A percentile compares a stretch with the other conserved stretches of the same genome.
These are phyloP conservation scores for Calonectria crousiana DNA, from an alignment of 2,329 filamentous ascomycete species.

Conservation along the genomic window DNA sequence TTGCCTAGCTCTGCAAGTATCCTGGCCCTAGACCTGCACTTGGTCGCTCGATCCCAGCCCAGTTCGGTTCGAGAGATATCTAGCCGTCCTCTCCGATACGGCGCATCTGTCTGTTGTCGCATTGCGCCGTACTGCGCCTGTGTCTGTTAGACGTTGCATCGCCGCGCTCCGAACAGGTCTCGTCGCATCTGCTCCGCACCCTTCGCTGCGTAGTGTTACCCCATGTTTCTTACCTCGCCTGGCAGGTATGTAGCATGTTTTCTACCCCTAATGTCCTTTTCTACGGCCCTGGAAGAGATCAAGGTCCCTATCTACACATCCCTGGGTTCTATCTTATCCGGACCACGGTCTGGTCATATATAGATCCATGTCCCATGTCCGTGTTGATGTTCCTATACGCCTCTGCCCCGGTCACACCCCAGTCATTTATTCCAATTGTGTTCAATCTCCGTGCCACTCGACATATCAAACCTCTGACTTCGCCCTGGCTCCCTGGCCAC, in stretches of 20 bases:
- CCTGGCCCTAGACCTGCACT: neutral
- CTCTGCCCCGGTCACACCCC: slow-evolving; percentile 33
- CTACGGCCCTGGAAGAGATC: neutral
- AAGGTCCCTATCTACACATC: slow-evolving; percentile 2
- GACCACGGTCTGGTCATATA: slow-evolving; percentile 7
- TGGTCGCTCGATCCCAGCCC: neutral
- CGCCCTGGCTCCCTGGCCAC: slow-evolving; percentile 32
- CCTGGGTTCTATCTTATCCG: slow-evolving; percentile 19
- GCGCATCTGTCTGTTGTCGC: slow-evolving; percentile 36
- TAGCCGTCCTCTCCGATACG: slow-evolving; percentile 36
- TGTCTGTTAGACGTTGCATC: slow-evolving; percentile 34
- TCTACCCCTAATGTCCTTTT: neutral
- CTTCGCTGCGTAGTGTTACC: neutral
- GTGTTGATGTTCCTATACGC: slow-evolving; percentile 5
- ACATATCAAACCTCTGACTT: slow-evolving; percentile 1
- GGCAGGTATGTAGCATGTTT: slow-evolving; percentile 8
- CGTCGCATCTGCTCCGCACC: slow-evolving; percentile 22
- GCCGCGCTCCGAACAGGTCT: slow-evolving; percentile 28
- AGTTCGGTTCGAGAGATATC: slow-evolving; percentile 9
- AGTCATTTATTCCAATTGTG: slow-evolving; percentile 31
- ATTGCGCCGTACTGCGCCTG: slow-evolving; percentile 36
- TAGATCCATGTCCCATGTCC: slow-evolving; percentile 22
- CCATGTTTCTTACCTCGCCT: slow-evolving; percentile 12
- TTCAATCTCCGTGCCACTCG: slow-evolving; percentile 27
- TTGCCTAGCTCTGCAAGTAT: slow-evolving; percentile 17